These are phyloP conservation scores for Lipomyces sp. DNA, from an alignment of 805 yeast species.

Conservation along the genomic window DNA sequence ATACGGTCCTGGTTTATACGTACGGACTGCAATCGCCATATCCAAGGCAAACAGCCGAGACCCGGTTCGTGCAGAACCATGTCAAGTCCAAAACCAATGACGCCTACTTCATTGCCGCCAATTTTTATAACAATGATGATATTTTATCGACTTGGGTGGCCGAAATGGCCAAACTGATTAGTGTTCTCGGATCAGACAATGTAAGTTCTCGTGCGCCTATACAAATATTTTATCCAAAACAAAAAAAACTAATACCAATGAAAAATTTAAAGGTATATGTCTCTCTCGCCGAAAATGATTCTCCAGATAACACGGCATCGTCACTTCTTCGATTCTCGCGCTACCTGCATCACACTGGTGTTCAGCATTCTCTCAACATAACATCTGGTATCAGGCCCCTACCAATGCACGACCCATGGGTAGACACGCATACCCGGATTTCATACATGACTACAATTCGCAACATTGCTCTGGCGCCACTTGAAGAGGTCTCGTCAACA, in stretches of 20 bases:
- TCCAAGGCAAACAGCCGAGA: conserved; percentile 2
- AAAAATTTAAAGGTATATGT: conserved; percentile 18
- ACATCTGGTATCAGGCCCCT: conserved; percentile 26
- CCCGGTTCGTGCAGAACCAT: neutral
- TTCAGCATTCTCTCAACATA: conserved; percentile 22
- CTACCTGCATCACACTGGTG: conserved; percentile 19
- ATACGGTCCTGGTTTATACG: conserved; percentile 2
- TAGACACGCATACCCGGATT: conserved; percentile 23
- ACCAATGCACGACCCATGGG: conserved; percentile 31
- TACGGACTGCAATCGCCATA: conserved; percentile 13
- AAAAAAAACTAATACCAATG: no score
- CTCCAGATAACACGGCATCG: conserved; percentile 28
- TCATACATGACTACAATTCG: conserved; percentile 32
- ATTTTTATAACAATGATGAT: conserved; percentile 27
- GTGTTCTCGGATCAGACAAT: conserved; percentile 28
- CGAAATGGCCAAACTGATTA: conserved; percentile 20
- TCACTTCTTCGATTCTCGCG: conserved; percentile 22
- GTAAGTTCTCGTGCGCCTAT: conserved; percentile 8
- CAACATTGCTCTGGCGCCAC: conserved; percentile 28
- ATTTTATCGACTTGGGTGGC: conserved; percentile 26
- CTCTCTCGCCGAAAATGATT: conserved; percentile 32
- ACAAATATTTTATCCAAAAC: neutral
- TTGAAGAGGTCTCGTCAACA: conserved; percentile 13
- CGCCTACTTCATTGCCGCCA: conserved; percentile 31
- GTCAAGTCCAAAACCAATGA: neutral